Conservation (phyloP, 306 rosid genomes). For the Fagus sylvatica region DNA sequence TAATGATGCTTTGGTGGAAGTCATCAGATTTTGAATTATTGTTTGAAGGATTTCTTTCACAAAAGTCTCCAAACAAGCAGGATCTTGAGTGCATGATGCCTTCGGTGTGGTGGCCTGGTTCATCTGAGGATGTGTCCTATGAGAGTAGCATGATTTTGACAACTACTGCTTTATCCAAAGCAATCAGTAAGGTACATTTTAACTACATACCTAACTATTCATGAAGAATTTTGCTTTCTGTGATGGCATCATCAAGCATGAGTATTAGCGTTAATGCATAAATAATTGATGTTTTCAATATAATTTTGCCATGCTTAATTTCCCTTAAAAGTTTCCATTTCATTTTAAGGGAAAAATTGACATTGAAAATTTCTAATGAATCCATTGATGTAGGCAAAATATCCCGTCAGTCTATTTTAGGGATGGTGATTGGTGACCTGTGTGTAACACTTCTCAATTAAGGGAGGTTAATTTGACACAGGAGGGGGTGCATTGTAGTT, state of each 20-base stretch:
- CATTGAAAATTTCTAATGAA: no score
- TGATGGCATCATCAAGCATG: neutral
- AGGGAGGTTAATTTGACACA: no score
- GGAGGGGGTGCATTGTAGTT: no score
- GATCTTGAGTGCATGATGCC: conserved; percentile 95
- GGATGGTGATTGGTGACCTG: no score
- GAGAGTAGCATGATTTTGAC: conserved; percentile 85
- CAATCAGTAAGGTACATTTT: conserved; percentile 66
- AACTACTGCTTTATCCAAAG: conserved; percentile 81
- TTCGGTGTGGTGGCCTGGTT: conserved; percentile 97
- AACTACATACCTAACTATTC: neutral
- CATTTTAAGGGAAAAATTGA: neutral
- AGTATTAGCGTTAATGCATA: neutral
- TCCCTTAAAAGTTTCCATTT: neutral
- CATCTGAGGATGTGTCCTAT: conserved; percentile 69
- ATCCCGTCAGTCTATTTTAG: no score
- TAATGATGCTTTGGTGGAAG: conserved; percentile 98
- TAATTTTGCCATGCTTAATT: neutral
- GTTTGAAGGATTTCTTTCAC: conserved; percentile 91
- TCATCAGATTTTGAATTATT: conserved; percentile 78
- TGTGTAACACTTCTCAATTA: no score
- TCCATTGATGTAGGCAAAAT: no score
- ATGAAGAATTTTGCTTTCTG: neutral
- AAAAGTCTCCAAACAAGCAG: conserved; percentile 78
- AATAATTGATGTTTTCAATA: neutral